A percentile compares a stretch with the other conserved stretches of the same genome.
phyloP scores from a whole-genome alignment of 306 rosid species.

The Pachyrhizus erosus region DNA sequence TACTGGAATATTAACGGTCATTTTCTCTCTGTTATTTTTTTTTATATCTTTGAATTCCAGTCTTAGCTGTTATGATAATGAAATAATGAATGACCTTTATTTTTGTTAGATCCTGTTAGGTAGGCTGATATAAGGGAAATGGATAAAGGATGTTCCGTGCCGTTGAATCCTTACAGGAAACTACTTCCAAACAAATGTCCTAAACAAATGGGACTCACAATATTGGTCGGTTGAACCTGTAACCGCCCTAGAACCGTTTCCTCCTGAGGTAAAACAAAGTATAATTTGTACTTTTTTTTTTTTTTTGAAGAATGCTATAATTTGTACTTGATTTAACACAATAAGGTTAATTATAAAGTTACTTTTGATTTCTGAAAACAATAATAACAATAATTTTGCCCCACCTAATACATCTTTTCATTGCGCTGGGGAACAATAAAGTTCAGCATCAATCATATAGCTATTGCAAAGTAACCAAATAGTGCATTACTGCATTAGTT shows the following conservation, averaged over 20 bases:
- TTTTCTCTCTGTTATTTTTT: constrained; percentile 30
- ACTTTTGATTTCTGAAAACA: background rate
- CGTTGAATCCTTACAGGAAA: background rate
- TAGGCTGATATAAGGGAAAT: background rate
- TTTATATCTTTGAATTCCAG: background rate
- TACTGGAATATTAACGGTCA: constrained; percentile 54
- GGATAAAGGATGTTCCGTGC: constrained; percentile 17
- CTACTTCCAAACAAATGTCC: constrained; percentile 8
- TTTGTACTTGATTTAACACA: constrained; percentile 1
- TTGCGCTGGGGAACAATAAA: constrained; percentile 33
- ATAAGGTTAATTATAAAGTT: constrained; percentile 20
- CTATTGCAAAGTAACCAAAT: constrained; percentile 21
- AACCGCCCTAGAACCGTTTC: background rate
- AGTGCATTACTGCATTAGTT: constrained; percentile 14
- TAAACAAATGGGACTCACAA: constrained; percentile 2
- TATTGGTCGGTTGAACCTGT: background rate
- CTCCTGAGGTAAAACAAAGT: background rate
- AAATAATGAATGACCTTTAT: background rate
- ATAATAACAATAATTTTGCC: constrained; percentile 2
- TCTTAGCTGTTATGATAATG: constrained; percentile 25
- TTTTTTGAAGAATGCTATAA: background rate
- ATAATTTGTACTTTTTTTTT: background rate
- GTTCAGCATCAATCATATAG: constrained; percentile 29
- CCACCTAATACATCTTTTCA: constrained; percentile 31
- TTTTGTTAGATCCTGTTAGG: background rate